Percentiles rank a stretch among this genome's conserved stretches.
Evolutionary conservation across 2,329 filamentous ascomycete genomes (phyloP).

Genomic region (Trichoderma citrinoviride): DNA sequence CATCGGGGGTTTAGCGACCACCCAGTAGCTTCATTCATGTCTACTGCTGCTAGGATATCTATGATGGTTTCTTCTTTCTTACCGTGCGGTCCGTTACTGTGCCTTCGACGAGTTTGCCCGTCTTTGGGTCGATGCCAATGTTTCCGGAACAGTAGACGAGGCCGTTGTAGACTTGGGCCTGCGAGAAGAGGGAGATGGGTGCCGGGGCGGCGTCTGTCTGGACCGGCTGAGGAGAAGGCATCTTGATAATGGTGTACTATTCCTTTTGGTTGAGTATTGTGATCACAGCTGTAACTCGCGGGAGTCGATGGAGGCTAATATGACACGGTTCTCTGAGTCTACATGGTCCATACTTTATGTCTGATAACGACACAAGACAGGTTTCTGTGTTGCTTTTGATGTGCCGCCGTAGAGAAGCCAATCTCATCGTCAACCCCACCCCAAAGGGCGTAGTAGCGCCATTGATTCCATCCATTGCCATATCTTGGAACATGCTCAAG

Average conservation of each 20-base stretch:
- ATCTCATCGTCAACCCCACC: neutral
- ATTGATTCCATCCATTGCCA: neutral
- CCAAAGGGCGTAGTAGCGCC: neutral
- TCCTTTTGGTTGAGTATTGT: neutral
- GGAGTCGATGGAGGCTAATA: too few species aligned
- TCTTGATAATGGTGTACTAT: neutral
- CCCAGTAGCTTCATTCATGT: too few species aligned
- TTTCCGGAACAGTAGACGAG: conserved; percentile 67
- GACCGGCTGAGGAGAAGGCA: conserved; percentile 4
- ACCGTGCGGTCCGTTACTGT: conserved; percentile 48
- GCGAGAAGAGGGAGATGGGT: conserved; percentile 55
- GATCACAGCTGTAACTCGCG: neutral
- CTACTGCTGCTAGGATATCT: too few species aligned
- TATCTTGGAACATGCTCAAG: neutral
- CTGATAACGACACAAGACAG: neutral
- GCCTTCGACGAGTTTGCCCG: conserved; percentile 50
- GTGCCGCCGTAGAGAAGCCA: neutral
- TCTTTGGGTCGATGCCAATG: conserved; percentile 54
- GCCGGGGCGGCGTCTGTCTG: conserved; percentile 22
- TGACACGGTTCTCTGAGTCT: too few species aligned
- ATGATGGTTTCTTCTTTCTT: neutral
- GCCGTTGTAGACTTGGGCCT: conserved; percentile 60
- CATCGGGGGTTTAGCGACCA: neutral
- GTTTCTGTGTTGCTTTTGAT: neutral
- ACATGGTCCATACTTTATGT: neutral